Conservation (phyloP, 345 rosid genomes). For the Pistacia vera region DNA sequence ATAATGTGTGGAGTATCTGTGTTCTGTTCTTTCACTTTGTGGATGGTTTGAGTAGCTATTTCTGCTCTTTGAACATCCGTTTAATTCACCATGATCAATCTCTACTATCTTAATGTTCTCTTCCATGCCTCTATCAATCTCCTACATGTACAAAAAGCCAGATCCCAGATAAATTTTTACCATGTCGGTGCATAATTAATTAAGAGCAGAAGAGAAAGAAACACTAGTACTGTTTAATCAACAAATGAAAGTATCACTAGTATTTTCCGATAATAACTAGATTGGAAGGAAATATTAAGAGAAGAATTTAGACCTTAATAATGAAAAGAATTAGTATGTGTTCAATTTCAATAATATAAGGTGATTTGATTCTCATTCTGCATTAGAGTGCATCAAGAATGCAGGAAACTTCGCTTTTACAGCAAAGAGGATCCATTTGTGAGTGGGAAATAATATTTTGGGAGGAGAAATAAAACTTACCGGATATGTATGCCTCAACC, state of each 20-base stretch:
- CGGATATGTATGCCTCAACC: constrained; percentile 34
- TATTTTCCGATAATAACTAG: neutral
- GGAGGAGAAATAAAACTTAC: constrained; percentile 33
- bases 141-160: constrained; percentile 37
- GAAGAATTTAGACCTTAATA: too few species aligned
- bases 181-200: neutral
- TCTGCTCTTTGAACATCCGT: constrained; percentile 40
- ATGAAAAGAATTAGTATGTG: neutral
- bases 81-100: constrained; percentile 62
- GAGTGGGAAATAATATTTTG: neutral
- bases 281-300: neutral
- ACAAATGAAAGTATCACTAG: neutral
- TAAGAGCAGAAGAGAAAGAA: neutral
- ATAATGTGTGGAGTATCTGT: constrained; percentile 35
- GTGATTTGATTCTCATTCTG: neutral
- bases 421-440: neutral
- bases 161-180: neutral
- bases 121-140: constrained; percentile 50
- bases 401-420: neutral
- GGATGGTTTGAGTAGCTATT: constrained; percentile 44
- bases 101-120: constrained; percentile 86
- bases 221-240: neutral
- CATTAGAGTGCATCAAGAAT: neutral
- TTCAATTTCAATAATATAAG: neutral
- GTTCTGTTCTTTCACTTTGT: constrained; percentile 33